Base-by-base conservation (phyloP, 2,329 filamentous ascomycete species). In the Ceratocystis huliohia region DNA sequence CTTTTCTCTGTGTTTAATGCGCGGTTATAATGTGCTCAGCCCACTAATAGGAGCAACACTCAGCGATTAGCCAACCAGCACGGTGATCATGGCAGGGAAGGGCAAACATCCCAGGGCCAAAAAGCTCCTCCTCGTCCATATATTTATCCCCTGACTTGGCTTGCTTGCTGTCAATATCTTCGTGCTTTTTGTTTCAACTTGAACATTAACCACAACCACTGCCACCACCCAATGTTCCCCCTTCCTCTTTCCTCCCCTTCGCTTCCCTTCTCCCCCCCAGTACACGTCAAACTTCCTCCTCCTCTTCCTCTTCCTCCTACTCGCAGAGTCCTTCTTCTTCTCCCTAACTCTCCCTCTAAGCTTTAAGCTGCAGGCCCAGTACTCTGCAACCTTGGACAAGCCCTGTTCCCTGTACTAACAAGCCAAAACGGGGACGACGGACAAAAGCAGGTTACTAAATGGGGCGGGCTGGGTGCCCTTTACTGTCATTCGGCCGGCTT, bases 21-120 rank as follows among this genome's bases (percentile, higher is more conserved):
- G 28, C 53, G 17, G 53, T 33, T 37, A 59, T 59, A 59, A 59
- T 59, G 53, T 59, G 53, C 53, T 59, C 53, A 59, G 7, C 53
- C 28, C 28, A 37, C 53, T 57, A 33, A 8, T 20, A 57, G 53
- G 22, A 57, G 17, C 53, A 30, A 22, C 7, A 57, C 17, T 41
- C 37, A 13, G 8, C 25, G 33, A 30, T 25, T 30, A 59, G 53
- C 53, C 53, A 59, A 41, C 10, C 28, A 30, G 28, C 13, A 5
- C 28, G 28, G 3, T 25, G 53, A 59, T 59, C 53, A 37, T 20
- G 53, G 8, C 48, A 5, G 25, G 48, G 10, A 53, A 10, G 48
- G 22, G 20, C 48, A 20, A 33, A 33, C 30, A 33, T 8, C 30
- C 30, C 7, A 33, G 30, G 30, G 30, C 30, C 30, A 33, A 33